phyloP scores from a whole-genome alignment of 2,329 filamentous ascomycete species.

The Boeremia exigua region DNA sequence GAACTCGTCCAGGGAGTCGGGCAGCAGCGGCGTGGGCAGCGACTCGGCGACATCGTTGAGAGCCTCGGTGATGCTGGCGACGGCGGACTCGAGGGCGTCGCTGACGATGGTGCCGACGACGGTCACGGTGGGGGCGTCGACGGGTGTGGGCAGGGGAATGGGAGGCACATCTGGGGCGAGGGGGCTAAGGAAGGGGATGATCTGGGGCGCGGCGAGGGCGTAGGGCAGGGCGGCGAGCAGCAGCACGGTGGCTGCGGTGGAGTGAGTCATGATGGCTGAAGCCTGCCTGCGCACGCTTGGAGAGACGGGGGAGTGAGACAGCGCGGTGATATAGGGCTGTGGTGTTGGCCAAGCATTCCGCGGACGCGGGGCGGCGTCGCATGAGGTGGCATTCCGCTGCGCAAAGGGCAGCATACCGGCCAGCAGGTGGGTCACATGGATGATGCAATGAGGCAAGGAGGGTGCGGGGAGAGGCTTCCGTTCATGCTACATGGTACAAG shows the following conservation, averaged over 20 bases:
- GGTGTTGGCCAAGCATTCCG: constrained; percentile 23
- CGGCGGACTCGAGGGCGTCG: background rate
- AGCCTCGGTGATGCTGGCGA: constrained; percentile 2
- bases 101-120: constrained; percentile 12
- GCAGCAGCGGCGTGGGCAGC: background rate
- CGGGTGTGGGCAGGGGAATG: constrained; percentile 7
- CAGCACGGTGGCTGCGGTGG: constrained; percentile 21
- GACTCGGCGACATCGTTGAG: background rate
- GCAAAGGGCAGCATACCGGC: constrained; percentile 15
- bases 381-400: constrained; percentile 23
- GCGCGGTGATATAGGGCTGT: constrained; percentile 21
- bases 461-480: constrained; percentile 3
- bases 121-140: background rate
- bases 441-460: constrained; percentile 19
- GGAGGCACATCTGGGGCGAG: background rate
- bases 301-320: constrained; percentile 11
- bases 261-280: constrained; percentile 23
- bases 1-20: background rate
- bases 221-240: constrained; percentile 25
- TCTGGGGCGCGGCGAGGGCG: constrained; percentile 17
- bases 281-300: constrained; percentile 22
- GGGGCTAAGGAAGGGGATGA: background rate
- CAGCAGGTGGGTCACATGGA: constrained; percentile 19
- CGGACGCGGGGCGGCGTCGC: constrained; percentile 14
- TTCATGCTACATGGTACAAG: constrained; percentile 14